phyloP scores from a whole-genome alignment of 805 yeast species.

The Cyberlindnera nakhonratchasimensis region DNA sequence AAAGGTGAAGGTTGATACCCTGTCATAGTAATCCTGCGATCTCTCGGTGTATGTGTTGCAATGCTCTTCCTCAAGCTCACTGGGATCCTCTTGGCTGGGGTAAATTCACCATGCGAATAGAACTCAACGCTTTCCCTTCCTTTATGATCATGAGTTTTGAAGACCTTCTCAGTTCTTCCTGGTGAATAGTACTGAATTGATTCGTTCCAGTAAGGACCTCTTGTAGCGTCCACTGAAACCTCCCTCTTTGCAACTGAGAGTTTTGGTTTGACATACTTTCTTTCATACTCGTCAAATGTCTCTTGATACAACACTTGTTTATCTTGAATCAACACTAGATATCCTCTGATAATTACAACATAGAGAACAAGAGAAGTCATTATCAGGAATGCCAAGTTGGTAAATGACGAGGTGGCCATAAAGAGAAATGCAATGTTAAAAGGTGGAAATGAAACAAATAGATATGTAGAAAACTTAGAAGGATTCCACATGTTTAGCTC shows the following conservation, averaged over 20 bases:
- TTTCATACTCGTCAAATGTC: slow-evolving; percentile 57
- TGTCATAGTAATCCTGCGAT: slow-evolving; percentile 5
- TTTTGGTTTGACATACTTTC: slow-evolving; percentile 59
- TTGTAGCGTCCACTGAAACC: slow-evolving; percentile 57
- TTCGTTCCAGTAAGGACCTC: slow-evolving; percentile 27
- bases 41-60: slow-evolving; percentile 17
- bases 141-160: slow-evolving; percentile 46
- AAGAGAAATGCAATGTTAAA: slow-evolving; percentile 43
- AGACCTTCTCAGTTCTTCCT: slow-evolving; percentile 36
- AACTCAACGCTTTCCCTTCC: slow-evolving; percentile 31
- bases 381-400: slow-evolving; percentile 34
- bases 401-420: slow-evolving; percentile 35
- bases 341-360: slow-evolving; percentile 40
- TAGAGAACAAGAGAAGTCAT: slow-evolving; percentile 38
- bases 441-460: slow-evolving; percentile 60
- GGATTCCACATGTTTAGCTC: slow-evolving; percentile 67
- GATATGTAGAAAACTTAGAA: slow-evolving; percentile 47
- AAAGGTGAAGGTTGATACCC: slow-evolving; percentile 26
- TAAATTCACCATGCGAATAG: slow-evolving; percentile 32
- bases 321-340: slow-evolving; percentile 49
- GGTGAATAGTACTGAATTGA: slow-evolving; percentile 32
- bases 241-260: slow-evolving; percentile 51
- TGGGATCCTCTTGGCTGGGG: slow-evolving; percentile 25
- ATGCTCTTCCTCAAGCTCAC: slow-evolving; percentile 11
- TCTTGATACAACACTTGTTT: slow-evolving; percentile 58